phyloP scores from a whole-genome alignment of 257 asterid species.

The Solanum rostratum region DNA sequence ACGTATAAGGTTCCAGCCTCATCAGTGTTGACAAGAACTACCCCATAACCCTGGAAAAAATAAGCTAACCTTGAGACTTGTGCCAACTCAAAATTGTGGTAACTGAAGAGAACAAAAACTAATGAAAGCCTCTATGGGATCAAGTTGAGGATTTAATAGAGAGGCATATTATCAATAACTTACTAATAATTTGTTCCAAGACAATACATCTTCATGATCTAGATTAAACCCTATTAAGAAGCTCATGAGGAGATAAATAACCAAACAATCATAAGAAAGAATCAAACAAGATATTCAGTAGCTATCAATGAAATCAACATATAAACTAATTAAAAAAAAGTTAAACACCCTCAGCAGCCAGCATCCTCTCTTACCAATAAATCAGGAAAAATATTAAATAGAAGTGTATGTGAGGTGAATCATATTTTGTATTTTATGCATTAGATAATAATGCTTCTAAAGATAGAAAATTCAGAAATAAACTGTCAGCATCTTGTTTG shows the following conservation, averaged over 20 bases:
- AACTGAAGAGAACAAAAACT: neutral
- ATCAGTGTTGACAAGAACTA: slow-evolving; percentile 90
- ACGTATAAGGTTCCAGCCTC: slow-evolving; percentile 88
- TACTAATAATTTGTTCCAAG: neutral
- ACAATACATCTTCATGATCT: neutral
- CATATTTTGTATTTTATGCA: neutral
- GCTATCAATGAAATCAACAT: neutral
- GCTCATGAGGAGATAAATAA: neutral
- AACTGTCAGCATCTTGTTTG: neutral
- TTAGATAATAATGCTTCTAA: neutral
- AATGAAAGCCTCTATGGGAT: neutral
- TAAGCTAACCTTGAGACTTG: slow-evolving; percentile 14
- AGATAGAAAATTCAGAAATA: neutral
- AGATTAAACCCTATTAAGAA: neutral
- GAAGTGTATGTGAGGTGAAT: neutral
- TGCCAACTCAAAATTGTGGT: neutral
- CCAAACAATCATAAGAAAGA: neutral
- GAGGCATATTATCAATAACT: neutral
- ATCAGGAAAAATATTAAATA: neutral
- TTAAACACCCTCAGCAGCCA: neutral
- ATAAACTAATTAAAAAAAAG: neutral
- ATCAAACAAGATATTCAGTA: neutral
- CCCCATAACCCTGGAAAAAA: slow-evolving; percentile 64
- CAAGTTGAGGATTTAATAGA: neutral
- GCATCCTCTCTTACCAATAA: neutral